These are phyloP conservation scores for Beauveria medogensis DNA, from an alignment of 2,329 filamentous ascomycete species.

Conservation along the genomic window DNA sequence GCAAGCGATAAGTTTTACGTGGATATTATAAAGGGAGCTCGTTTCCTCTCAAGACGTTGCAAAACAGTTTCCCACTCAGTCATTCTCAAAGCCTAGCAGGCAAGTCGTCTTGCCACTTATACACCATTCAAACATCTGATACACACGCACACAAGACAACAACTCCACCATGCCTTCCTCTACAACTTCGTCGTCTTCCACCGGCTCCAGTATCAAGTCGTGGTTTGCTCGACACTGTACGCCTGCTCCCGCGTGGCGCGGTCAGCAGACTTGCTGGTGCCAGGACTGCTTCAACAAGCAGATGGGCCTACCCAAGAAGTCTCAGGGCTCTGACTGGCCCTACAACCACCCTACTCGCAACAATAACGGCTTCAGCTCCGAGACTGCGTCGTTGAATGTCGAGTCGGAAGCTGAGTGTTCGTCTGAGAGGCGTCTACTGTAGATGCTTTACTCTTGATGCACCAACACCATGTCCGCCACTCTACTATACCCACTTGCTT, in stretches of 20 bases:
- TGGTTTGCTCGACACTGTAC: constrained; percentile 35
- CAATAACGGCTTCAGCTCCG: constrained; percentile 8
- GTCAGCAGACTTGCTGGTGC: constrained; percentile 28
- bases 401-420: neutral
- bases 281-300: constrained; percentile 21
- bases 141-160: neutral
- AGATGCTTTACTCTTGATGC: neutral
- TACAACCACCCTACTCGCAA: constrained; percentile 6
- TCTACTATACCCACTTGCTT: neutral
- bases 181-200: constrained; percentile 16
- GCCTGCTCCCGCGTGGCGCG: constrained; percentile 29
- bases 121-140: neutral
- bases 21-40: constrained; percentile 3
- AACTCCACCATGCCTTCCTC: constrained; percentile 3
- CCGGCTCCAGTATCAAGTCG: constrained; percentile 15
- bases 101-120: neutral
- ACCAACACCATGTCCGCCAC: neutral
- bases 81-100: neutral
- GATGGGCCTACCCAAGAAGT: neutral
- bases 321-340: constrained; percentile 2
- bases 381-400: neutral
- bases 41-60: neutral
- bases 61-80: neutral
- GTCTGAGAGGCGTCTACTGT: constrained; percentile 3
- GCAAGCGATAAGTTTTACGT: neutral